phyloP scores from a whole-genome alignment of 805 yeast species.

The Myxozyma kluyveri region DNA sequence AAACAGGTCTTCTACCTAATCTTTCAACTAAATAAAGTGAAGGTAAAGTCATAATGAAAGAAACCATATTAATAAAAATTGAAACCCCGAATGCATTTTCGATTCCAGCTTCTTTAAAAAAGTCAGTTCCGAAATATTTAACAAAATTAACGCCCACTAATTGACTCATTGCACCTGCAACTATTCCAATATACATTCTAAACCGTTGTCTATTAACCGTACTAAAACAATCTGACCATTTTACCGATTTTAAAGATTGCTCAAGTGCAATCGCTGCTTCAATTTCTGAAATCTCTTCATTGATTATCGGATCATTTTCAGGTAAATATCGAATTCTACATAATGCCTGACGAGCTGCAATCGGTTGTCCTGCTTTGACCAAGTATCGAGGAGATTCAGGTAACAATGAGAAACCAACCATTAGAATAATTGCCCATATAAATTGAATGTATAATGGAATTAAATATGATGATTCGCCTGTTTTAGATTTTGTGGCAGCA shows the following conservation, averaged over 20 bases:
- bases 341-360: conserved; percentile 56
- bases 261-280: conserved; percentile 50
- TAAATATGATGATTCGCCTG: conserved; percentile 60
- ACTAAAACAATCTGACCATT: conserved; percentile 34
- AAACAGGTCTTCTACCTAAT: conserved; percentile 71
- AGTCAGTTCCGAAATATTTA: conserved; percentile 83
- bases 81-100: conserved; percentile 68
- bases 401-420: conserved; percentile 57
- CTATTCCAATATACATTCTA: conserved; percentile 59
- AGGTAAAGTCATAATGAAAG: conserved; percentile 76
- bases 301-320: conserved; percentile 45
- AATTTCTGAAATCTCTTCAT: conserved; percentile 50
- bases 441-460: conserved; percentile 74
- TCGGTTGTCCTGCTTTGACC: conserved; percentile 55
- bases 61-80: conserved; percentile 75
- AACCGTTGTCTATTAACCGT: conserved; percentile 25
- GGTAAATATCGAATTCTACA: conserved; percentile 47
- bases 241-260: conserved; percentile 27
- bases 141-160: conserved; percentile 87
- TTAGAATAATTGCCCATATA: conserved; percentile 55
- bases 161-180: conserved; percentile 80
- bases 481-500: conserved; percentile 59
- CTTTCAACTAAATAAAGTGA: conserved; percentile 76
- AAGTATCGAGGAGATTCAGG: conserved; percentile 78
- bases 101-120: conserved; percentile 65